A percentile compares a stretch with the other conserved stretches of the same genome.
phyloP scores from a whole-genome alignment of 768 basidiomycete genomes.

The Leccinum fibrillosum region DNA sequence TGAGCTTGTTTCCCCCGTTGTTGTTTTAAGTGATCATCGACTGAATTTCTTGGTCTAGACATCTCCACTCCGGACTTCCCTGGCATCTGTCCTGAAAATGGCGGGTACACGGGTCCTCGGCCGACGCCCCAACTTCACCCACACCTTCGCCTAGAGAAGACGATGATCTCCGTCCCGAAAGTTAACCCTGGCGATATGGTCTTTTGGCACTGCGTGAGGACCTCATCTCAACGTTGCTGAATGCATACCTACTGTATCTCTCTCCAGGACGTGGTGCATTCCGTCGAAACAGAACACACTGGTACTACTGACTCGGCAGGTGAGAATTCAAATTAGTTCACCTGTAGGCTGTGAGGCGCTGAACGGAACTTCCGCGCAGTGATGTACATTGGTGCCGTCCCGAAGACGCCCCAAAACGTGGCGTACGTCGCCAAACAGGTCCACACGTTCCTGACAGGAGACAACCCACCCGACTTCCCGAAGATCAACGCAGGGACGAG shows the following conservation, averaged over 20 bases:
- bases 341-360: background rate
- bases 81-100: conserved; percentile 35
- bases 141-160: conserved; percentile 57
- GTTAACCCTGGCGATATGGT: conserved; percentile 77
- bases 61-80: conserved; percentile 48
- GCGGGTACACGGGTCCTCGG: conserved; percentile 37
- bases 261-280: conserved; percentile 43
- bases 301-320: conserved; percentile 57
- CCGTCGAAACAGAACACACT: conserved; percentile 48
- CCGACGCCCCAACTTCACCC: conserved; percentile 61
- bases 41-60: conserved; percentile 32
- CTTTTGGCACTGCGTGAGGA: conserved; percentile 66
- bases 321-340: conserved; percentile 17
- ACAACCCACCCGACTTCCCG: conserved; percentile 72
- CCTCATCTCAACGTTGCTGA: background rate
- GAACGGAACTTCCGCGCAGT: conserved; percentile 36
- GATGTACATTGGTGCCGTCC: conserved; percentile 78
- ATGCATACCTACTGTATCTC: background rate
- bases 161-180: conserved; percentile 68
- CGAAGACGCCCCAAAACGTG: conserved; percentile 58
- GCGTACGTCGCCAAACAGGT: conserved; percentile 62
- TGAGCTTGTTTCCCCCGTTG: conserved; percentile 12
- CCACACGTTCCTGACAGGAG: conserved; percentile 54
- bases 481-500: conserved; percentile 39
- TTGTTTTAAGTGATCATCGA: conserved; percentile 18